Evolutionary conservation across 495 filamentous ascomycete species (phyloP).

Genomic region (Sporormia fimetaria): DNA sequence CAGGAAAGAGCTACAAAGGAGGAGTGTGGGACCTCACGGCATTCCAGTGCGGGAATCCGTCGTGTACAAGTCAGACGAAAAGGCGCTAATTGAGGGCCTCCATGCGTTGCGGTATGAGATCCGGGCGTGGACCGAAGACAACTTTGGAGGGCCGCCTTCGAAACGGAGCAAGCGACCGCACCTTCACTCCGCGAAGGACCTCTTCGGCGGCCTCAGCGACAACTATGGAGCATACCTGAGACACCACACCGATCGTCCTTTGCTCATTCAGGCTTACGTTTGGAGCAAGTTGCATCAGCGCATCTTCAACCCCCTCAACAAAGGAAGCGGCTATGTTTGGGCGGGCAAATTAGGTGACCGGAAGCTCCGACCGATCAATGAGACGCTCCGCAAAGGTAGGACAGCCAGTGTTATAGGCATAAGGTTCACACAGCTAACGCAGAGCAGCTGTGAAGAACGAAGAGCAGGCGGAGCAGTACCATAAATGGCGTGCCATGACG

Average conservation of each 20-base stretch:
- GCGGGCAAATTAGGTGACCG: conserved; percentile 22
- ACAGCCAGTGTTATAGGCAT: background rate
- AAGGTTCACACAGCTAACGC: background rate
- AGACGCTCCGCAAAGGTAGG: conserved; percentile 21
- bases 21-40: conserved; percentile 8
- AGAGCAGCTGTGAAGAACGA: conserved; percentile 21
- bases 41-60: conserved; percentile 7
- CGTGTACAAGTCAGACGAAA: conserved; percentile 21
- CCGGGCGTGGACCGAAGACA: conserved; percentile 19
- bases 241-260: conserved; percentile 13
- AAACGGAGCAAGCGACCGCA: conserved; percentile 15
- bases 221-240: conserved; percentile 23
- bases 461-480: conserved; percentile 20
- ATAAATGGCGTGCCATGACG: conserved; percentile 19
- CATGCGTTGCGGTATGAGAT: conserved; percentile 21
- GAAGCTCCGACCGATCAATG: conserved; percentile 23
- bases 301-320: conserved; percentile 17
- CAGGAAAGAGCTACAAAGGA: conserved; percentile 16
- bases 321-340: conserved; percentile 23
- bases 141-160: conserved; percentile 13
- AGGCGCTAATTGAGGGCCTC: conserved; percentile 21
- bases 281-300: conserved; percentile 19
- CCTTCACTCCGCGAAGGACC: conserved; percentile 15
- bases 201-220: conserved; percentile 19
- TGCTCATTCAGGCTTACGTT: conserved; percentile 21